phyloP scores from a whole-genome alignment of 495 filamentous ascomycete genomes.

The Hypoxylon perforatum region DNA sequence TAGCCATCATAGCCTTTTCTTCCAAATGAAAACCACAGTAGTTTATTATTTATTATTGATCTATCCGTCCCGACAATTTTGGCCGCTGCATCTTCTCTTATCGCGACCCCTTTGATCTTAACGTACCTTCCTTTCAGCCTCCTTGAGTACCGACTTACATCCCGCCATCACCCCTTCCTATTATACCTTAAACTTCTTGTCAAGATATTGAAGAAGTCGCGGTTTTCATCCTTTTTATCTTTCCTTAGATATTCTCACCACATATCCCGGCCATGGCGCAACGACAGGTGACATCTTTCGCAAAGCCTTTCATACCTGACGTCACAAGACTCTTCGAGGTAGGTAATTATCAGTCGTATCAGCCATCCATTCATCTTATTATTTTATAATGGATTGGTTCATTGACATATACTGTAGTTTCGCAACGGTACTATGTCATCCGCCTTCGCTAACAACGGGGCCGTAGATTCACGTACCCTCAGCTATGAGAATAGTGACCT shows the following conservation, averaged over 20 bases:
- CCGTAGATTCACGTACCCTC: slow-evolving; percentile 17
- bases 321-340: slow-evolving; percentile 33
- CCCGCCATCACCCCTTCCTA: too few relatives aligned
- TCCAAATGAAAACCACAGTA: too few relatives aligned
- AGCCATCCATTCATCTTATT: neutral
- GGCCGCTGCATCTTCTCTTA: too few relatives aligned
- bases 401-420: slow-evolving; percentile 20
- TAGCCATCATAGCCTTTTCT: neutral
- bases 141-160: too few relatives aligned
- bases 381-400: neutral
- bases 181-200: too few relatives aligned
- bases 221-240: too few relatives aligned
- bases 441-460: slow-evolving; percentile 4
- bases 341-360: neutral
- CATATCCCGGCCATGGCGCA: slow-evolving; percentile 5
- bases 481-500: slow-evolving; percentile 46
- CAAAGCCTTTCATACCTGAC: slow-evolving; percentile 34
- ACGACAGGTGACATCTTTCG: slow-evolving; percentile 14
- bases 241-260: neutral
- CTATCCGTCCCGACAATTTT: too few relatives aligned
- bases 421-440: slow-evolving; percentile 15
- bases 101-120: too few relatives aligned
- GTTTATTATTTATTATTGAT: too few relatives aligned
- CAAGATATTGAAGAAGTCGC: too few relatives aligned
- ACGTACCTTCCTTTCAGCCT: too few relatives aligned